Base-by-base conservation (phyloP, 1,284 basidiomycete genomes). In the Irpex rosettiformis region DNA sequence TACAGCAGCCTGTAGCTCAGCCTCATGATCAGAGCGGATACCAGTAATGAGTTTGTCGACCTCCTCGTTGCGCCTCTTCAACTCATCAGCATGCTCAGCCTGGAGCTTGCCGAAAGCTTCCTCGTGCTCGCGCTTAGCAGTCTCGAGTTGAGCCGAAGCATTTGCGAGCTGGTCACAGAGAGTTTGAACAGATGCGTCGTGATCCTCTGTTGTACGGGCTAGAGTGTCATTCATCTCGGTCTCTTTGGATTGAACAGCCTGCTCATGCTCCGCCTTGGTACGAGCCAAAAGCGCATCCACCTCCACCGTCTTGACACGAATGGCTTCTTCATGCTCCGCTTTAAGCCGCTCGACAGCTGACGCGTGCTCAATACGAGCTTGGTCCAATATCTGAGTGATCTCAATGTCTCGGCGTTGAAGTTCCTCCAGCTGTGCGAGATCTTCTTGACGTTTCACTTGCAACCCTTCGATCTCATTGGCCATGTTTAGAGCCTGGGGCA, bases 381-480 rank as follows among this genome's bases (percentile, higher is more conserved):
- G 70, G 61, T 80, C 72, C 45, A 91, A 72, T 11, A 78, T 66
- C 52, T 76, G 71, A 8, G 82, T 62, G 48, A 92, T 73, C 47
- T 82, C 77, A 10, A 76, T 73, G 67, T 90, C 88, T 43, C 79
- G 84, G 51, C 77, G 68, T 67, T 81, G 77, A 51, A 85, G 74
- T 45, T 79, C 75, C 62, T 87, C 83, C 4, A 91, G 58, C 37
- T 77, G 74, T 21, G 66, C 69, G 4, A 86, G 68, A 55, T 81
- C 77, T 27, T 80, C 76, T 52, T 78, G 72, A 64, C 91, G 84
- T 68, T 86, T 83, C 49, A 77, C 75, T 40, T 85, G 84, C 21
- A 95, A 76, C 52, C 82, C 82, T 62, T 91, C 88, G 45, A 96
- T 82, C 69, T 94, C 93, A 51, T 79, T 85, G 6, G 91, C 91